Evolutionary conservation across 306 rosid species (phyloP), one percentile per base, ranked within the genome.

Genomic region (Lablab purpureus): DNA sequence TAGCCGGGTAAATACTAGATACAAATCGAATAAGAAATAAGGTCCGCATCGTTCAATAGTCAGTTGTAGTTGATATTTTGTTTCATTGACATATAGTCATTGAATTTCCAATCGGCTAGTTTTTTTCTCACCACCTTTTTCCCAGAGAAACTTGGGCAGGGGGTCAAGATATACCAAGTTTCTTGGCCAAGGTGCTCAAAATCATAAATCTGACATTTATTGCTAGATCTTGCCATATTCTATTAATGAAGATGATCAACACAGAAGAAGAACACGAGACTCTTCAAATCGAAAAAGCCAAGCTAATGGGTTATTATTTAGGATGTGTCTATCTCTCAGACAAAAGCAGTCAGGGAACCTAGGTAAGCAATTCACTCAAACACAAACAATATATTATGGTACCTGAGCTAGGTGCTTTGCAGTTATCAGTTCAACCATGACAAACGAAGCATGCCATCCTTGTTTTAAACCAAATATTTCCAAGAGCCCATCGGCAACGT

Each of bases 331-430:
- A 59, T 58, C 82, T 41, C 75, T 55, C 21, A 63, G 27, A 30
- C 21, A 79, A 50, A 32, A 25, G 25, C 74, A 84, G 46, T 18
- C 22, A 59, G 1, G 46, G 54, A 75, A 18, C 47, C 41, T 52
- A 3, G 67, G 64, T 36, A 71, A 18, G 47, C 46, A 73, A 46
- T 74, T 70, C 62, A 56, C 23, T 54, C 2, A 15, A 73, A 64
- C 30, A 50, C 6, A 65, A 46, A 27, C 80, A 60, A 64, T 14
- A 74, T 69, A 71, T n/a, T 19, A 75, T 21, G 30, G 56, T 86
- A 95, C 99, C 99, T 96, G 99, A 75, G 97, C 99, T 47, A 96
- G 85, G 84, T 96, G 99, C 81, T 93, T 96, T 11, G 99, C 99
- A 54, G 91, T 76, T 76, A 93, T 91, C 79, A 96, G 90, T 73